Evolutionary conservation across 108 stramenopile genomes (phyloP).

Genomic region (Cylindrotheca closterium): DNA sequence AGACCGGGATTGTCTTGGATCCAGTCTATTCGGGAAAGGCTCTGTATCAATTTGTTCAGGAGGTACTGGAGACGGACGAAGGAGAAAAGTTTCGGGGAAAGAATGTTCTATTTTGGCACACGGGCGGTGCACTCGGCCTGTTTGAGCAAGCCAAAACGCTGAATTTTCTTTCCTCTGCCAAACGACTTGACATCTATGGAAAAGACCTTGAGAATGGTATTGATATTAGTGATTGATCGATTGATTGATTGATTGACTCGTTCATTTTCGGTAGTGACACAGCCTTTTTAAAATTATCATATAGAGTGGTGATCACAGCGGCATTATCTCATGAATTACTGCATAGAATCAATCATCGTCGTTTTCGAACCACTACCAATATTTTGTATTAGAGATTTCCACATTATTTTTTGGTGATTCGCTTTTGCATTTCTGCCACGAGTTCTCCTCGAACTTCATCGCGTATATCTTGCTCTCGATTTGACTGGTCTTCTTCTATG

Average conservation of each 20-base stretch:
- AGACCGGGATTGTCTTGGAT: constrained; percentile 87
- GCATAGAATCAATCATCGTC: neutral
- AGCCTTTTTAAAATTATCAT: no score
- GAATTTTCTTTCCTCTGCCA: constrained; percentile 35
- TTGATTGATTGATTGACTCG: no score
- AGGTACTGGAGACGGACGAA: constrained; percentile 51
- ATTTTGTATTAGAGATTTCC: no score
- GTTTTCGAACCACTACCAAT: neutral
- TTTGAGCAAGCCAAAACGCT: constrained; percentile 74
- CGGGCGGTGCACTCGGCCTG: constrained; percentile 83
- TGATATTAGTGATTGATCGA: constrained; percentile 9
- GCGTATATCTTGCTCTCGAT: constrained; percentile 30
- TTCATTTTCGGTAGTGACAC: no score
- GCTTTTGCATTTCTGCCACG: no score
- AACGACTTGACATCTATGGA: constrained; percentile 58
- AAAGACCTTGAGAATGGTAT: constrained; percentile 15
- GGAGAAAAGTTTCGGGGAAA: constrained; percentile 42
- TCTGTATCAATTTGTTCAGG: constrained; percentile 65
- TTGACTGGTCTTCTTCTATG: constrained; percentile 1
- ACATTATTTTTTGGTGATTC: constrained; percentile 24
- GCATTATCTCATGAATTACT: neutral
- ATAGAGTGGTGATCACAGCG: neutral
- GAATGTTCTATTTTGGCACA: constrained; percentile 89
- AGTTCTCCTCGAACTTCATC: constrained; percentile 21
- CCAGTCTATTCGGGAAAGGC: constrained; percentile 91